Percentiles rank a stretch among this genome's conserved stretches.
These are phyloP conservation scores for Nothophoma quercina DNA, from an alignment of 2,329 filamentous ascomycete species.

Conservation along the genomic window DNA sequence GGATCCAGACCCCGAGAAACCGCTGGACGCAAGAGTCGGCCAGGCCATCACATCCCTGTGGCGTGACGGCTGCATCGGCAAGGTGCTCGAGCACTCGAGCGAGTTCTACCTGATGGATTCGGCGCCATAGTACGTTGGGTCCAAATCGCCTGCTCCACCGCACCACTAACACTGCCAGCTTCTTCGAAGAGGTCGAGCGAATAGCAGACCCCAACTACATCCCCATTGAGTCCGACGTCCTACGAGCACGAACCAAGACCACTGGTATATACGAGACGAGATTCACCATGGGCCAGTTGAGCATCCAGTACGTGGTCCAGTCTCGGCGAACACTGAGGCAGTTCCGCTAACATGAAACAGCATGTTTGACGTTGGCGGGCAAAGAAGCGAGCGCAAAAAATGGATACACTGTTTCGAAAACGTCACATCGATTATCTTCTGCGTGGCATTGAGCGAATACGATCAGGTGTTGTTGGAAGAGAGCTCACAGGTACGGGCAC, in stretches of 20 bases:
- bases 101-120: conserved; percentile 99
- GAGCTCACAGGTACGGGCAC: conserved; percentile 81
- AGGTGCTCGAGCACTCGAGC: conserved; percentile 89
- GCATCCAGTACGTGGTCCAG: conserved; percentile 82
- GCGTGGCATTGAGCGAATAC: conserved; percentile 96
- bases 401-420: conserved; percentile 99
- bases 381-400: conserved; percentile 97
- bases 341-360: conserved; percentile 60
- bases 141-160: background rate
- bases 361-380: conserved; percentile 99
- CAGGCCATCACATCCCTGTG: conserved; percentile 86
- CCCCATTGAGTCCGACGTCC: conserved; percentile 91
- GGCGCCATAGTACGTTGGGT: conserved; percentile 84
- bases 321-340: conserved; percentile 30
- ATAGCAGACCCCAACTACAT: conserved; percentile 87
- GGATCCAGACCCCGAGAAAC: conserved; percentile 86
- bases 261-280: conserved; percentile 99
- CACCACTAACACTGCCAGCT: conserved; percentile 63
- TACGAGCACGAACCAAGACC: conserved; percentile 95
- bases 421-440: conserved; percentile 99
- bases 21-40: conserved; percentile 81
- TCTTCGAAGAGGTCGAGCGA: conserved; percentile 90
- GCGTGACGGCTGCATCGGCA: conserved; percentile 84
- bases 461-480: conserved; percentile 97
- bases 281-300: conserved; percentile 98